phyloP scores from a whole-genome alignment of 1,284 basidiomycete genomes.

The Spongiforma sp. region DNA sequence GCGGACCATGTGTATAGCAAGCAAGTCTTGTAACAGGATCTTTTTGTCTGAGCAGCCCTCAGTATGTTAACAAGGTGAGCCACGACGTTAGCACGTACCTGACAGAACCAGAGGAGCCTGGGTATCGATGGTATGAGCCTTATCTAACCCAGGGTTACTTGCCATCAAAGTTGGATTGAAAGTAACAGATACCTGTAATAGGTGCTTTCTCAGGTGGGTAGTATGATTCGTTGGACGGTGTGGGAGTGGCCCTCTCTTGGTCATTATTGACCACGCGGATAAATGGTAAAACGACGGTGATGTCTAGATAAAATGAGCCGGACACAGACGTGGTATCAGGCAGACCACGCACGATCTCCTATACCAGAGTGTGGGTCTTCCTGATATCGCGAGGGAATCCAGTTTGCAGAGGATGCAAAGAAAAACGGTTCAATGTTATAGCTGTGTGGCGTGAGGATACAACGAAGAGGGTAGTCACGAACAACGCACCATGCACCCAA shows the following conservation, averaged over 20 bases:
- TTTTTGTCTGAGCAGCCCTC: constrained; percentile 21
- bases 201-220: constrained; percentile 5
- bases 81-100: not conserved
- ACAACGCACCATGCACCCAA: constrained; percentile 50
- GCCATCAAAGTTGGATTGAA: not conserved
- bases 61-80: not conserved
- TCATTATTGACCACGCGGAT: constrained; percentile 41
- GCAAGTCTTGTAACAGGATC: constrained; percentile 39
- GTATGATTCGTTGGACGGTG: constrained; percentile 3
- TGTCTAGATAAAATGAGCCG: constrained; percentile 38
- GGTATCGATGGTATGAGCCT: constrained; percentile 52
- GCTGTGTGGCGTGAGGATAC: constrained; percentile 17
- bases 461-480: not conserved
- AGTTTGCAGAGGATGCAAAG: constrained; percentile 59
- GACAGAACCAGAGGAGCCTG: constrained; percentile 52
- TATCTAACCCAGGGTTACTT: constrained; percentile 13
- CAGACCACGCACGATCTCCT: constrained; percentile 51
- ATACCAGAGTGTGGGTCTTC: constrained; percentile 41
- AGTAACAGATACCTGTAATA: constrained; percentile 26
- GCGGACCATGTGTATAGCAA: constrained; percentile 50
- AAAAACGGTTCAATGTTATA: constrained; percentile 57
- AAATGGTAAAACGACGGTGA: constrained; percentile 56
- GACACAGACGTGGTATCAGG: not conserved
- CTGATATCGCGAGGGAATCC: constrained; percentile 61
- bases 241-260: constrained; percentile 7